Conservation (phyloP, 2,329 filamentous ascomycete species). For the Alternaria gaisen region DNA sequence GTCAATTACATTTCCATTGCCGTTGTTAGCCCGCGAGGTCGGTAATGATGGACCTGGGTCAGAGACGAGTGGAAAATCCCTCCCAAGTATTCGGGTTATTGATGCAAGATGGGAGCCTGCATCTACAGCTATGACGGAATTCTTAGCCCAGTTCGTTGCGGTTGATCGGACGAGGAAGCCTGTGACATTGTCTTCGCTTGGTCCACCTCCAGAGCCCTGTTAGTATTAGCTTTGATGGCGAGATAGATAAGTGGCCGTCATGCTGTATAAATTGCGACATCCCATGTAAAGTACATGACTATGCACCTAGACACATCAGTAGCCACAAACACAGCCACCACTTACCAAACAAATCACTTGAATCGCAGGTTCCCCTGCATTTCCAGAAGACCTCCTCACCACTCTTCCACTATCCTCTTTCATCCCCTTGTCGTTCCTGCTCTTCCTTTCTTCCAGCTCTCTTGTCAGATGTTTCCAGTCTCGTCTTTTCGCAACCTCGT, state of each 20-base stretch:
- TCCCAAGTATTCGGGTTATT: slow-evolving; percentile 80
- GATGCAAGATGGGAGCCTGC: slow-evolving; percentile 88
- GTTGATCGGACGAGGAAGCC: slow-evolving; percentile 87
- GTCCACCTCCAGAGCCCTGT: slow-evolving; percentile 89
- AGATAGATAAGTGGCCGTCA: neutral
- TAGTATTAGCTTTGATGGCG: slow-evolving; percentile 18
- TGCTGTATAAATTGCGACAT: neutral
- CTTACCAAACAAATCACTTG: slow-evolving; percentile 60
- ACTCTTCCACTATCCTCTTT: slow-evolving; percentile 52
- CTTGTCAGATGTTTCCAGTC: neutral
- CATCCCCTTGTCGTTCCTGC: slow-evolving; percentile 46
- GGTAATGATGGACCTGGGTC: slow-evolving; percentile 22
- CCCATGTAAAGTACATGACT: neutral
- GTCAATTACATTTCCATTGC: slow-evolving; percentile 26
- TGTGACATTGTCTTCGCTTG: slow-evolving; percentile 87
- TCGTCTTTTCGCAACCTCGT: neutral
- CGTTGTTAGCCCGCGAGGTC: slow-evolving; percentile 26
- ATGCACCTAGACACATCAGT: neutral
- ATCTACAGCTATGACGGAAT: slow-evolving; percentile 90
- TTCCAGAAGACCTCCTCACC: slow-evolving; percentile 47
- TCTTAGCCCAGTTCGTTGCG: slow-evolving; percentile 78
- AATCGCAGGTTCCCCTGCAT: slow-evolving; percentile 52
- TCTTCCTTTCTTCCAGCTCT: neutral
- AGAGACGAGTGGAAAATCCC: slow-evolving; percentile 58
- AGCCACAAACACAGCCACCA: slow-evolving; percentile 13